Base-by-base conservation (phyloP, 176 grass and related monocot genomes). In the Rhynchospora tenuis region DNA sequence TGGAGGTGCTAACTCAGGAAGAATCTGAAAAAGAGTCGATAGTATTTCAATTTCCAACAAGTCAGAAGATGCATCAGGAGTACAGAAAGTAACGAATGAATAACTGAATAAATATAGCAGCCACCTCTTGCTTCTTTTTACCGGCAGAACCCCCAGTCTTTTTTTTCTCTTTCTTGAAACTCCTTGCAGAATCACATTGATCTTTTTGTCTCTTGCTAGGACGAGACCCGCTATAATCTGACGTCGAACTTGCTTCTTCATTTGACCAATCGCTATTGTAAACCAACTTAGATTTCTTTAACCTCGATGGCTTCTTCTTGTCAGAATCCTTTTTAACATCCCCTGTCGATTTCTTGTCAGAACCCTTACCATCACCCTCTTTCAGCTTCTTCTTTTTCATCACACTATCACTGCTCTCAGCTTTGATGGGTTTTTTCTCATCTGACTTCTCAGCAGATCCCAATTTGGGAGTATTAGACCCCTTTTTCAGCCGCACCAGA, bases 71-170 rank as follows among this genome's bases (percentile, higher is more conserved):
- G 46, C 14, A 61, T 65, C 56, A 43, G 62, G 64, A 70, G n/a
- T 10, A 81, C 26, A 85, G 24, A 57, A 68, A 60, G 33, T 38
- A 38, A 72, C 11, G 52, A 64, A n/a, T 20, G 66, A 78, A 86
- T 45, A 59, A 68, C 60, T 73, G 59, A 76, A 51, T 74, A 64
- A 78, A 80, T 46, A 56, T 13, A 26, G 29, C 31, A 69, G 13
- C 15, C 90, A 98, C 95, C 95, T 95, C 90, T 79, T 83, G 24
- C 72, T 95, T 85, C 83, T 93, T 89, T 90, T 85, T 85, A 84
- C 84, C 85, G 80, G 84, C 74, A 86, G 86, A 92, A 71, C 87
- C 90, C 48, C 80, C 43, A 0, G 44, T 82, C 45, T 90, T 82
- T 87, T 86, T 95, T 88, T 86, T 87, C 81, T 89, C 93, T 90